Percentiles rank a stretch among this genome's conserved stretches.
phyloP scores from a whole-genome alignment of 495 filamentous ascomycete species.

The Hypoxylon rickii region DNA sequence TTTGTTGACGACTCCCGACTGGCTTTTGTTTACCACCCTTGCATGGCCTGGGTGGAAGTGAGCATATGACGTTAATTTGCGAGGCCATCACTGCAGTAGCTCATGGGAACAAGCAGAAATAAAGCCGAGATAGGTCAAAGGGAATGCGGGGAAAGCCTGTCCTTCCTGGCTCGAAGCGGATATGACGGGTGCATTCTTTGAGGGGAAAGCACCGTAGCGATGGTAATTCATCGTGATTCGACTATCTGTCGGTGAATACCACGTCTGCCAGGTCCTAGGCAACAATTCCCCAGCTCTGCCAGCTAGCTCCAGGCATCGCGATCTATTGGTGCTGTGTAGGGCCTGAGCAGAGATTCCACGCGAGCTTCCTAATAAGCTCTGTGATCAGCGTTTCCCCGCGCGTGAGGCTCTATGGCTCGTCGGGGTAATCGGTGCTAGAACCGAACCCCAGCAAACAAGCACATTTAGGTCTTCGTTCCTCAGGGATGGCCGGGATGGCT shows the following conservation, averaged over 20 bases:
- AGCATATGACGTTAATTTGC: conserved; percentile 34
- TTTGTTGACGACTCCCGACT: conserved; percentile 15
- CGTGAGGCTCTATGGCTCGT: conserved; percentile 24
- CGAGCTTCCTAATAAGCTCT: conserved; percentile 29
- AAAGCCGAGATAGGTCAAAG: conserved; percentile 28
- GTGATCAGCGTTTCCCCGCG: conserved; percentile 25
- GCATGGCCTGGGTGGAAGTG: conserved; percentile 17
- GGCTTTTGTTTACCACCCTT: conserved; percentile 29
- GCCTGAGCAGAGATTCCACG: conserved; percentile 2
- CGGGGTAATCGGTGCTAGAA: conserved; percentile 13
- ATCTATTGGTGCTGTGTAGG: conserved; percentile 21
- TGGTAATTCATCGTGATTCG: conserved; percentile 13
- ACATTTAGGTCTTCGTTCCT: too few species aligned
- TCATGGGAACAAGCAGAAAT: conserved; percentile 15
- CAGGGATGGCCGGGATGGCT: too few species aligned
- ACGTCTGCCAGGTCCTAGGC: too few species aligned
- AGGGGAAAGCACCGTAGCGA: conserved; percentile 16
- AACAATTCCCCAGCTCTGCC: too few species aligned
- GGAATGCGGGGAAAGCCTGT: conserved; percentile 30
- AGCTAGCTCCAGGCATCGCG: neutral
- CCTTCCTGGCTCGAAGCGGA: conserved; percentile 3
- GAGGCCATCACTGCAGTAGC: conserved; percentile 9
- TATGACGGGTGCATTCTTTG: conserved; percentile 15
- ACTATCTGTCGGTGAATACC: too few species aligned
- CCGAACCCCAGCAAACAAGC: too few species aligned